Conservation (phyloP, 2,329 filamentous ascomycete species). For the Penicillium italicum region DNA sequence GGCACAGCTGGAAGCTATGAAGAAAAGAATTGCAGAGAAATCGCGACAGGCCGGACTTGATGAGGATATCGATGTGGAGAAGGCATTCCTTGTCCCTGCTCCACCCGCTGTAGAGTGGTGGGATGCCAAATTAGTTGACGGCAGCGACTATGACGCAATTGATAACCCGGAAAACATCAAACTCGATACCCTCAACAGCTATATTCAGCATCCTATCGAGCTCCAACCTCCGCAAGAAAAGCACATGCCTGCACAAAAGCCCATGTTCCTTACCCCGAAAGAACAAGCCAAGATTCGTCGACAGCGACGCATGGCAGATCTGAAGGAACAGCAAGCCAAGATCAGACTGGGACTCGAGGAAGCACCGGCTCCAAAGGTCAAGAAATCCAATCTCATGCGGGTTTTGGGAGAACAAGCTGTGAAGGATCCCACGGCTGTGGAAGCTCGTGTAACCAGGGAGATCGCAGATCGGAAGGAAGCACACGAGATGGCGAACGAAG, state of each 20-base stretch:
- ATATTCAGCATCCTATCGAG: slow-evolving; percentile 88
- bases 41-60: slow-evolving; percentile 90
- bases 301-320: slow-evolving; percentile 83
- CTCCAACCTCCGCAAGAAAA: slow-evolving; percentile 90
- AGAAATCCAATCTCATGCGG: slow-evolving; percentile 96
- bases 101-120: slow-evolving; percentile 96
- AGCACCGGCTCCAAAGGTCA: slow-evolving; percentile 90
- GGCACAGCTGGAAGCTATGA: slow-evolving; percentile 87
- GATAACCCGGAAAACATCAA: slow-evolving; percentile 65
- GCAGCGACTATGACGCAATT: slow-evolving; percentile 69
- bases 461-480: slow-evolving; percentile 79
- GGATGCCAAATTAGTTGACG: slow-evolving; percentile 83
- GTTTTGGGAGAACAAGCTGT: slow-evolving; percentile 89
- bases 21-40: slow-evolving; percentile 83
- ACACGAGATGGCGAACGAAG: slow-evolving; percentile 76
- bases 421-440: slow-evolving; percentile 94
- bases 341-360: slow-evolving; percentile 86
- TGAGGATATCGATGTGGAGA: slow-evolving; percentile 83
- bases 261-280: slow-evolving; percentile 86
- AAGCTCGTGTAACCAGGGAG: slow-evolving; percentile 87
- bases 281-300: slow-evolving; percentile 89
- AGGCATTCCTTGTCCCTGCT: slow-evolving; percentile 76
- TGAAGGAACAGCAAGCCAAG: slow-evolving; percentile 96
- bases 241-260: slow-evolving; percentile 71
- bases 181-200: slow-evolving; percentile 72